Evolutionary conservation across 78 protist species (phyloP), one percentile per base, ranked within the genome.

Genomic region (Pelomyxa schiedti): DNA sequence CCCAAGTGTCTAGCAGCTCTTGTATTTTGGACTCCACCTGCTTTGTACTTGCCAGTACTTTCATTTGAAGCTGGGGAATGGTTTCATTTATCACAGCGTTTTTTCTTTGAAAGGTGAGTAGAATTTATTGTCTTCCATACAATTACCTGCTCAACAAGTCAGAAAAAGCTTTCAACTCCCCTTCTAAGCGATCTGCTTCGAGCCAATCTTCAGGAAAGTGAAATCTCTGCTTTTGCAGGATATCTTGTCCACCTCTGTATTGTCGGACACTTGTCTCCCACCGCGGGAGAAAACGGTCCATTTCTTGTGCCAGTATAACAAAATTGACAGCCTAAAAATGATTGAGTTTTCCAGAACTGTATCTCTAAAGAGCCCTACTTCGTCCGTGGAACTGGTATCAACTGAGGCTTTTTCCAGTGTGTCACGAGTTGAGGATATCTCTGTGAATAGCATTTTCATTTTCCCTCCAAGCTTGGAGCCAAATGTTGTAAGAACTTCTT

Each of bases 141-240:
- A 24, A n/a, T 52, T 52, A 52, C 63, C 63, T 72, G 39, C 80
- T 76, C n/a, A n/a, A n/a, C n/a, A n/a, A n/a, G 30, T 88, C 90
- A 40, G 41, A 47, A 52, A 92, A 77, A 0, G 93, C 90, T 8
- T 6, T 47, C 91, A 88, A 90, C 72, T 91, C 96, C 36, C 88
- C 86, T 22, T 88, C 85, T 22, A 92, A 64, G 77, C 40, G 73
- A 24, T 90, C 94, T 28, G n/a, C 8, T 32, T 83, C 79, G 42
- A 89, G 66, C 98, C 98, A 95, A 38, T 72, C 92, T 28, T 24
- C 29, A 29, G 94, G 93, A 80, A 92, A 92, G 47, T 32, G 83
- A 90, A 74, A 90, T 36, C 94, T 47, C 66, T 86, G 92, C 24
- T 88, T 42, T 39, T 58, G 66, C 65, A 92, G 72, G 38, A 86